Evolutionary conservation across 1,284 basidiomycete genomes (phyloP), one percentile per base, ranked within the genome.

Genomic region (Amylostereum chailletii): DNA sequence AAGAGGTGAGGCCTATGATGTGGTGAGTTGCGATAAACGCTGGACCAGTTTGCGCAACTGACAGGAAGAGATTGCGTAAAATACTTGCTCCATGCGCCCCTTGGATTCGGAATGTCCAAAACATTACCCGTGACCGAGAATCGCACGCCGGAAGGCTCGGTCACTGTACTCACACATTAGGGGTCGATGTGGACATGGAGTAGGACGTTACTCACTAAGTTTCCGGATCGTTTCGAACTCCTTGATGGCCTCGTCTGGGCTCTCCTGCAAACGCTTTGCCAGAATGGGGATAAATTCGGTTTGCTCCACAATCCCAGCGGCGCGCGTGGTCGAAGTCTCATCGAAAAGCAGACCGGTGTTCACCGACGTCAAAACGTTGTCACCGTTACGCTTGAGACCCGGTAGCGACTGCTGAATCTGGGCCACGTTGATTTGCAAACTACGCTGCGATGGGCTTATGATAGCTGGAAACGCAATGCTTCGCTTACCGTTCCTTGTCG

Each of bases 401-500:
- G 96, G 96, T n/a, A 99, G 72, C 30, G 85, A 85, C 65, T 98
- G 95, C 40, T 89, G 81, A 46, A 93, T 80, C 69, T 98, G 98
- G 29, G 93, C 90, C 39, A 91, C 74, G 40, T 83, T 85, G 40
- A 99, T 84, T 59, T 86, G 82, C 34, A 99, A 71, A 47, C 93
- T 93, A 46, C 43, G 10, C 30, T 40, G 47, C 49, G 4, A 42
- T 56, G 56, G 56, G 38, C 34, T 27, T 31, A 42, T 42, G 8
- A 38, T 34, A 27, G 34, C 54, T 46, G 6, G 31, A 46, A 46
- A 42, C 5, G 19, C 34, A 41, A 49, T 45, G 46, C 6, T 34
- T 4, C 10, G 58, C 74, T 55, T 55, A 87, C 86, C 94, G 77
- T 44, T 97, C 92, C 56, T 84, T 80, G 56, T 87, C 79, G 61